Evolutionary conservation across 768 basidiomycete genomes (phyloP).

Genomic region (Cystobasidium ongulense): DNA sequence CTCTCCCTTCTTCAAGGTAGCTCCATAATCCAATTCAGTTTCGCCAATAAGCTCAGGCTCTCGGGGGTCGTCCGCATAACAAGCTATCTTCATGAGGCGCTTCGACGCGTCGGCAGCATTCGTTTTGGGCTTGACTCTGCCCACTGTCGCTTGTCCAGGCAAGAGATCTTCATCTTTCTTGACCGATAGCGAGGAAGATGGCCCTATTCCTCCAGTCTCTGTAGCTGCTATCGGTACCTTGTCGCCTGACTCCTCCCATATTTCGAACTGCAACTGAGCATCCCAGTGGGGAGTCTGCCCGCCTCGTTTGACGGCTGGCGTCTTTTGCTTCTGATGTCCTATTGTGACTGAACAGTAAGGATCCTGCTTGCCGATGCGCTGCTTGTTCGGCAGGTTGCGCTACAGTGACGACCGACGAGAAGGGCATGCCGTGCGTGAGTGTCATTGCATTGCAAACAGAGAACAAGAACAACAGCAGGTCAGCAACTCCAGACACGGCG

Average conservation of each 20-base stretch:
- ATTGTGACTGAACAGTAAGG: conserved; percentile 65
- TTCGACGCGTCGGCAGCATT: conserved; percentile 38
- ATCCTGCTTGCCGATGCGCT: conserved; percentile 72
- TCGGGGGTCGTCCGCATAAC: conserved; percentile 69
- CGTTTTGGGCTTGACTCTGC: conserved; percentile 31
- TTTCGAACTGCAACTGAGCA: conserved; percentile 71
- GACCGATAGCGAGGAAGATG: conserved; percentile 44
- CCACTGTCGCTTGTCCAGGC: conserved; percentile 39
- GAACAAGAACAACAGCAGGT: not conserved
- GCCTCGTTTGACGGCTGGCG: conserved; percentile 68
- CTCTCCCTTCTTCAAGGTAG: conserved; percentile 74
- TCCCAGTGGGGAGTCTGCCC: conserved; percentile 95
- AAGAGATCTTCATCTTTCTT: conserved; percentile 35
- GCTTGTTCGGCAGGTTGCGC: conserved; percentile 40
- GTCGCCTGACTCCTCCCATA: conserved; percentile 53
- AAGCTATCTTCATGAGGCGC: conserved; percentile 60
- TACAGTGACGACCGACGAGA: not conserved
- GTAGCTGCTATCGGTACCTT: conserved; percentile 37
- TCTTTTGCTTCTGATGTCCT: conserved; percentile 60
- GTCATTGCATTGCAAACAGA: conserved; percentile 36
- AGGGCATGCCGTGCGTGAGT: not conserved
- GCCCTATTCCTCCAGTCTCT: conserved; percentile 48
- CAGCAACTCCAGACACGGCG: conserved; percentile 31
- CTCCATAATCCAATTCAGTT: conserved; percentile 64
- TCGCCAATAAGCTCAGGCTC: conserved; percentile 74